Base-by-base conservation (phyloP, 2,329 filamentous ascomycete species). In the Lachnellula cervina region DNA sequence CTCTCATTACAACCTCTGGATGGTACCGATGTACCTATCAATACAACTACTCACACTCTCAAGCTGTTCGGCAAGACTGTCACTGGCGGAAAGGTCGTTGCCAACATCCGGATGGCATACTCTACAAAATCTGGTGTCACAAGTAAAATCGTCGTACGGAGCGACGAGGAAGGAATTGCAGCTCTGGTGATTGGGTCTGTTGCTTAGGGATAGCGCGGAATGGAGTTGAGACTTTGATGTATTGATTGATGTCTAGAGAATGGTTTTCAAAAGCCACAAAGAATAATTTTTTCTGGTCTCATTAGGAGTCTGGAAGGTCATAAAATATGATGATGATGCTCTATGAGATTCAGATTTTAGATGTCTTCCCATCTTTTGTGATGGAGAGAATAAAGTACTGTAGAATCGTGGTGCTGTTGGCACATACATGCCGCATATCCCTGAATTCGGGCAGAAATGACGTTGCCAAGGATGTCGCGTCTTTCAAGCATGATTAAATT, bases 31-130 rank as follows among this genome's bases (percentile, higher is more conserved):
- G 86, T 99, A 40, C 88, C 90, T 0, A 79, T 96, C 64, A 95
- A 87, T 69, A 87, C 87, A 68, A 92, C 86, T 58, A 97, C 92
- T 60, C 94, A 99, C 73, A 92, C 91, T 4, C 86, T 99, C 70
- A 97, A 96, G 77, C 79, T 99, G 37, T 88, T 97, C 71, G 94
- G 94, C 70, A 97, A 97, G 84, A 96, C 90, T 44, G 87, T 97
- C 60, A 86, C 83, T 35, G 94, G 93, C 37, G 94, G 94, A 63
- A 87, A 88, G 68, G 93, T 99, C 16, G 90, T 92, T 54, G 89
- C 88, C 58, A 86, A 84, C 62, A 84, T 97, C 62, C 84, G 91
- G 73, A 96, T 99, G 92, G 94, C 92, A 1, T 97, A 85, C 75
- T 95, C 90, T 59, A 85, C 88, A 67, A 96, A 95, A 80, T 87